Base-by-base conservation (phyloP, 2,329 filamentous ascomycete genomes). In the Helotiales sp. region DNA sequence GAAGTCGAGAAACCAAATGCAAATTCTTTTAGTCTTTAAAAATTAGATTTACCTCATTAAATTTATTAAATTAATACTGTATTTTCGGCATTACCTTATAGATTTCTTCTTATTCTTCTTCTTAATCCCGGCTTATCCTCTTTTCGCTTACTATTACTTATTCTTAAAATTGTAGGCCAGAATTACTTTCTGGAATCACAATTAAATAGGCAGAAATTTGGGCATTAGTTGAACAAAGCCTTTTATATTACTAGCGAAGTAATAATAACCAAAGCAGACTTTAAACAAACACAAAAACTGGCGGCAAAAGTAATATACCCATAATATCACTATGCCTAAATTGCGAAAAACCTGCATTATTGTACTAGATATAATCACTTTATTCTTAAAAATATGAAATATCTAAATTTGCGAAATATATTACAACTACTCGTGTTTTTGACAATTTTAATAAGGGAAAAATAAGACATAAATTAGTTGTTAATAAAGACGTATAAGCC, bases 131-230 rank as follows among this genome's bases (percentile, higher is more conserved):
- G 57, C 57, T 20, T 60, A 60, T 47, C 20, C n/a, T 64, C 32
- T 64, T 64, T 64, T 64, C 49, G 61, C 61, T 64, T 64, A 64
- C 49, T 58, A 20, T 32, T 10, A 64, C 32, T 64, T 15, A 64
- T 45, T 64, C 49, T 50, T 64, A 22, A 64, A 64, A 50, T 57
- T 64, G 24, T 64, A 47, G 32, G 61, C 61, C 57, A 50, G 61
- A 57, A 64, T 64, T 58, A 58, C 13, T 57, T 64, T 64, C 37
- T 64, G 30, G 50, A 58, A 64, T 50, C 34, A 64, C 17, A 64
- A 37, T 37, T 64, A 24, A 37, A 58, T 15, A 64, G 50, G 61
- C 37, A 64, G 61, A 64, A 47, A 64, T 32, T 64, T 64, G 32
- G 50, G 61, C 10, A 32, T 34, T 13, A 64, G 61, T n/a, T n/a